These are phyloP conservation scores for Fusarium xylarioides DNA, from an alignment of 2,329 filamentous ascomycete species.

Conservation along the genomic window DNA sequence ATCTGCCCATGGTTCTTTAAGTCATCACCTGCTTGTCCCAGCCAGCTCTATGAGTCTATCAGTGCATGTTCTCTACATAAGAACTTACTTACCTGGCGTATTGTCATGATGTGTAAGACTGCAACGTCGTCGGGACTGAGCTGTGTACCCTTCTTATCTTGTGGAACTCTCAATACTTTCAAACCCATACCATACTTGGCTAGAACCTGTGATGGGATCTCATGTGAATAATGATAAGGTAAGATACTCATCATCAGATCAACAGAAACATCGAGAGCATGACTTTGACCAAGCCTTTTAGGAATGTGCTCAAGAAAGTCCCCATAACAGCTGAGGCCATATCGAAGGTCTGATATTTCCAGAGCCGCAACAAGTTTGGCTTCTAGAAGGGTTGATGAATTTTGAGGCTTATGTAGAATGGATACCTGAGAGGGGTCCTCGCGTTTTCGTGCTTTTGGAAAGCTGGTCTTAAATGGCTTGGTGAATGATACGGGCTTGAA, in stretches of 20 bases:
- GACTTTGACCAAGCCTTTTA: constrained; percentile 52
- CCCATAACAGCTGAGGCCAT: constrained; percentile 57
- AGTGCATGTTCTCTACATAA: neutral
- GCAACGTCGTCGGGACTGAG: constrained; percentile 44
- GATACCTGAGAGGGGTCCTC: neutral
- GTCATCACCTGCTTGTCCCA: constrained; percentile 27
- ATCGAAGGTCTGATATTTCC: constrained; percentile 52
- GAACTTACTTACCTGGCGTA: constrained; percentile 42
- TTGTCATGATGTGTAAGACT: constrained; percentile 47
- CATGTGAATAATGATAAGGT: constrained; percentile 28
- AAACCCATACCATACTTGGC: constrained; percentile 42
- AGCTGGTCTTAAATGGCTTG: neutral
- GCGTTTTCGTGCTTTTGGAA: neutral
- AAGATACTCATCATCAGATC: constrained; percentile 39
- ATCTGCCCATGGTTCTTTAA: neutral
- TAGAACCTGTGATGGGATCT: constrained; percentile 27
- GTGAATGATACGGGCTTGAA: constrained; percentile 52
- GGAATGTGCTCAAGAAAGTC: constrained; percentile 55
- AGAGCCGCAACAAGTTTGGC: constrained; percentile 44
- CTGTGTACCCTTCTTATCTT: constrained; percentile 33
- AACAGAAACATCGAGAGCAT: constrained; percentile 52
- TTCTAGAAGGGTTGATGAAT: constrained; percentile 23
- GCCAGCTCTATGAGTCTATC: constrained; percentile 39
- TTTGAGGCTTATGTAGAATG: neutral
- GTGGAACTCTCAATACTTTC: constrained; percentile 31